Evolutionary conservation across 129 eudicot species (phyloP), one percentile per base, ranked within the genome.

Genomic region (Flaveria robusta): DNA sequence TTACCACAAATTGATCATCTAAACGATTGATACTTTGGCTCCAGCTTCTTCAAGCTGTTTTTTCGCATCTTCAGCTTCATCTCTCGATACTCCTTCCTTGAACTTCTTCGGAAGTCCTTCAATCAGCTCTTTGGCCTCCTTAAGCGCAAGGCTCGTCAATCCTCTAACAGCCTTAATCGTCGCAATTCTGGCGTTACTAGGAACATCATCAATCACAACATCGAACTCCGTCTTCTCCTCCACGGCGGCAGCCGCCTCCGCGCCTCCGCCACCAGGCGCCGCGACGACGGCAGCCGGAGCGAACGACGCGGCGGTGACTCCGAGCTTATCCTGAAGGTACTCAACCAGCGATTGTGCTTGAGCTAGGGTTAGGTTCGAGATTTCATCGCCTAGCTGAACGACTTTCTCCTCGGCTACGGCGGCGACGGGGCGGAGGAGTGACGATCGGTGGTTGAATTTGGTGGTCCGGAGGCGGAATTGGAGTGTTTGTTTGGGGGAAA

Each of bases 41-140:
- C 98, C 98, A 41, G 98, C 98, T 27, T 81, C 98, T 84, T 93
- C 97, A 15, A 93, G 97, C 81, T 90, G 97, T 75, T 93, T 93
- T 83, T 93, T 91, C 18, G 91, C 97, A 3, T 91, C 96, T 50
- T 91, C 98, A 16, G 98, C 98, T 43, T 94, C 98, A 10, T 94
- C 97, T 70, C 75, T 91, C 0, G 97, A 82, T 10, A 89, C 77
- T 0, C 87, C 96, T 83, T 94, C 98, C 80, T 87, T 91, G 16
- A 94, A 84, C 60, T 94, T 94, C 89, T 94, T 94, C 23, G 98
- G 98, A 80, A 93, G 78, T 8, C 98, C 98, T 81, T 93, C 98
- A 66, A 93, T 93, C 34, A 89, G 77, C 29, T 94, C 97, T 81
- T 93, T 91, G 0, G 98, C 98, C 62, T 93, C 98, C 64, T 94